These are phyloP conservation scores for Senna siamea DNA, from an alignment of 306 rosid genomes.

Conservation along the genomic window DNA sequence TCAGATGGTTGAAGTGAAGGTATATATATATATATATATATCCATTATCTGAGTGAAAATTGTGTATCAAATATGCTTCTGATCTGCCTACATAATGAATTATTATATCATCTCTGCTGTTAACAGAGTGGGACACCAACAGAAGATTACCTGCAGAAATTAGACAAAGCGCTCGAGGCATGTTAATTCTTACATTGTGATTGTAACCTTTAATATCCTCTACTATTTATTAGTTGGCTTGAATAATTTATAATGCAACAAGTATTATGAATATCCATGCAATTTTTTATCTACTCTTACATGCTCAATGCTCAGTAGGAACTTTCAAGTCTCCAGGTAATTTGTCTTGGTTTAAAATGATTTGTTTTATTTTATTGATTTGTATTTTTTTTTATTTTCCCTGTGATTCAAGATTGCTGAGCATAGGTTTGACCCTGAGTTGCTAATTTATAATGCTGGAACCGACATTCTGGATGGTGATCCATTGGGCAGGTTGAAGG, in stretches of 20 bases:
- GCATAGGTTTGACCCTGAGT: slow-evolving; percentile 67
- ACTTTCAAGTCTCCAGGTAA: background rate
- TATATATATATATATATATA: slow-evolving; percentile 49
- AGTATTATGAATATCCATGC: slow-evolving; percentile 11
- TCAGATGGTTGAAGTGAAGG: slow-evolving; percentile 87
- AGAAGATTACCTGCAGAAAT: slow-evolving; percentile 72
- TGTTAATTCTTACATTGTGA: slow-evolving; percentile 23
- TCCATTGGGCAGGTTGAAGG: slow-evolving; percentile 88
- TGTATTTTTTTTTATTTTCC: slow-evolving; percentile 8
- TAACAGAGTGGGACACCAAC: slow-evolving; percentile 80
- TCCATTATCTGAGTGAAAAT: slow-evolving; percentile 30
- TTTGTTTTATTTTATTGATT: background rate
- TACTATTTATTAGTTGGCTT: slow-evolving; percentile 9
- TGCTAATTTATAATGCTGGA: slow-evolving; percentile 89
- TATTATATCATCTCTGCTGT: slow-evolving; percentile 29
- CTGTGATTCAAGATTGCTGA: slow-evolving; percentile 62
- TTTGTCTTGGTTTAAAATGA: background rate
- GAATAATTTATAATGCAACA: background rate
- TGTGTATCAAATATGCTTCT: slow-evolving; percentile 29
- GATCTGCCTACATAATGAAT: background rate
- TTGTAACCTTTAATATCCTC: background rate
- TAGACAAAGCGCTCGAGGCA: slow-evolving; percentile 90
- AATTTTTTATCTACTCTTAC: background rate
- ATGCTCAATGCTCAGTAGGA: background rate
- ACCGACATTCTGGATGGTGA: slow-evolving; percentile 96